Base-by-base conservation (phyloP, 2,329 filamentous ascomycete genomes). In the Thielaviopsis musarum region DNA sequence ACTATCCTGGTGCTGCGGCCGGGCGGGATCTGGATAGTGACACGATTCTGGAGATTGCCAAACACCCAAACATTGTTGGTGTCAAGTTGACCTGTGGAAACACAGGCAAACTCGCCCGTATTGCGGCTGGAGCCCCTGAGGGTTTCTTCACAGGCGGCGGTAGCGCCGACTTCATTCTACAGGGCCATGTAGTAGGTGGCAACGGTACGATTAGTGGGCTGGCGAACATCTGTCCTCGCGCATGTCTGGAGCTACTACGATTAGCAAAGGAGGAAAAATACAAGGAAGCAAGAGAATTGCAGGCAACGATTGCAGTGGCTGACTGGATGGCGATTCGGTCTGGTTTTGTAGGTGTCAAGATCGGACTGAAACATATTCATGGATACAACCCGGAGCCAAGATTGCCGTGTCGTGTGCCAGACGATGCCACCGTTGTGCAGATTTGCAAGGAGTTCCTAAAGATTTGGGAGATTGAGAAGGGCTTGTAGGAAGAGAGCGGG, bases 51-150 rank as follows among this genome's bases (percentile, higher is more conserved):
- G 69, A 74, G 53, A 69, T 84, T 52, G 72, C 79, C 6, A 67
- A 74, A 65, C 71, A 74, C 59, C 70, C 75, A 53, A 84, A 84
- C 65, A 82, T 85, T 63, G 76, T 79, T 26, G 82, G 82, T 41
- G 79, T 77, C 65, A 84, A 85, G 68, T 71, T 84, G 58, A 83
- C 81, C 10, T 82, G 79, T 63, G 81, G 80, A 7, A 83, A 84
- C 66, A 83, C 80, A 49, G 80, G 81, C 45, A 83, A 84, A 67
- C 72, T 83, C 52, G 72, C 71, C 2, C 68, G 69, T 68, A 73
- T 75, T 65, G 79, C 68, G 61, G 68, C 79, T 59, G 15, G n/a
- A 19, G 63, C 56, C 9, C 65, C 64, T 12, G 56, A 62, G 15
- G 63, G 62, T 5, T 75, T 76, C 22, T 70, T 68, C 21, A 72